Base-by-base conservation (phyloP, 2,329 filamentous ascomycete genomes). In the Colletotrichum limetticola region DNA sequence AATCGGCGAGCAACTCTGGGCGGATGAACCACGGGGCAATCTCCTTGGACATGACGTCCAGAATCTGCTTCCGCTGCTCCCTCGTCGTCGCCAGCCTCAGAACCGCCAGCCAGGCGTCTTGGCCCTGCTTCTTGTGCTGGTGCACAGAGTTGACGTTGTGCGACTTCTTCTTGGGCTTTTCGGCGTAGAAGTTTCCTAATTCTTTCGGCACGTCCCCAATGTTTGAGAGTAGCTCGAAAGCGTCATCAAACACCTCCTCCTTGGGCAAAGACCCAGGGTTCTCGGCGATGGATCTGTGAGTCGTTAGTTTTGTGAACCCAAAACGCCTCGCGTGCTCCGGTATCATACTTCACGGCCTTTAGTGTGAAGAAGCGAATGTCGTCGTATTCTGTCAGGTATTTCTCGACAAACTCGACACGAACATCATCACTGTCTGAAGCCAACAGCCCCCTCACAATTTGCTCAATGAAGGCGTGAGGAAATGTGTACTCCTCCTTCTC, bases 1-100 rank as follows among this genome's bases (percentile, higher is more conserved):
- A 99, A 84, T 99, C 97, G 88, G 98, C 95, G 42, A 99, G 88
- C 53, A 97, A 88, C 79, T 98, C 96, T 1, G 95, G 93, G 74
- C 95, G 94, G 60, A 87, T 89, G 83, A 98, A 98, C 94, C 95
- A 97, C 0, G 96, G 95, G 28, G 94, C 93, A 77, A 98, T 94
- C 42, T 91, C 91, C 55, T 90, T 90, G 2, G 94, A 91, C 83
- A 97, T 92, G 74, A 93, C 89, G 73, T 90, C 89, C 60, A 99
- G 87, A 2, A 98, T 88, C 61, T 87, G 86, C 81, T 98, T 98
- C 64, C 94, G 92, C 80, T 97, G 93, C 19, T 93, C 89, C 75
- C 92, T 91, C 61, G 87, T 90, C 62, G 95, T 87, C 4, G 89
- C 86, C 68, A 92, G 85, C 68, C 88, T 89, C 79, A 98, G 90